A percentile compares a stretch with the other conserved stretches of the same genome.
These are phyloP conservation scores for Pyracantha coccinea DNA, from an alignment of 331 rosid genomes.

Conservation along the genomic window DNA sequence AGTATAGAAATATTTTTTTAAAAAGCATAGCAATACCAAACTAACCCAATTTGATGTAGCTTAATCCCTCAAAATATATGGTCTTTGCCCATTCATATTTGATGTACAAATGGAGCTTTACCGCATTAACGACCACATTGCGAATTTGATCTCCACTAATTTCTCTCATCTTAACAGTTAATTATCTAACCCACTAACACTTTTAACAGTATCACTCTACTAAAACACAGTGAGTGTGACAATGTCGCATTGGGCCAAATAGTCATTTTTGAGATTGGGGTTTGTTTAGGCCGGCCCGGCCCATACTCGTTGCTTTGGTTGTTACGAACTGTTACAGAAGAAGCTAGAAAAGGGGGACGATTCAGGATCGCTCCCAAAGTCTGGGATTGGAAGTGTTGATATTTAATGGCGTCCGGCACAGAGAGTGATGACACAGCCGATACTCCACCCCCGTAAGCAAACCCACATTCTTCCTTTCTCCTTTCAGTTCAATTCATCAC, in stretches of 20 bases:
- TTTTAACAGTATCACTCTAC: no score
- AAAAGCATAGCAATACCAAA: no score
- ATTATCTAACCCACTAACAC: no score
- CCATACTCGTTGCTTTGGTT: background rate
- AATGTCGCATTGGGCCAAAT: background rate
- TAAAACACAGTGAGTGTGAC: no score
- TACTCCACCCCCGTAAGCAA: slow-evolving; percentile 30
- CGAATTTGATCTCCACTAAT: no score
- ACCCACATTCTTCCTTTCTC: background rate
- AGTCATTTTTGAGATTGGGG: background rate
- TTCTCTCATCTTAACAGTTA: no score
- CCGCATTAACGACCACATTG: no score
- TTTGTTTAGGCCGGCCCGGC: background rate
- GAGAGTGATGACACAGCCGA: slow-evolving; percentile 33
- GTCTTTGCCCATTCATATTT: no score
- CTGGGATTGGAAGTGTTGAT: background rate
- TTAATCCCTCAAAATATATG: no score
- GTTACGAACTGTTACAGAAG: background rate
- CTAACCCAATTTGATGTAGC: no score
- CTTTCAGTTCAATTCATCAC: background rate
- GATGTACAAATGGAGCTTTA: no score
- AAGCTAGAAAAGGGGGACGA: background rate
- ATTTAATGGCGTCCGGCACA: slow-evolving; percentile 35
- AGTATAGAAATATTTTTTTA: no score
- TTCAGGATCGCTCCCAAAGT: background rate